Evolutionary conservation across 257 asterid species (phyloP).

Genomic region (Nicotiana otophora): DNA sequence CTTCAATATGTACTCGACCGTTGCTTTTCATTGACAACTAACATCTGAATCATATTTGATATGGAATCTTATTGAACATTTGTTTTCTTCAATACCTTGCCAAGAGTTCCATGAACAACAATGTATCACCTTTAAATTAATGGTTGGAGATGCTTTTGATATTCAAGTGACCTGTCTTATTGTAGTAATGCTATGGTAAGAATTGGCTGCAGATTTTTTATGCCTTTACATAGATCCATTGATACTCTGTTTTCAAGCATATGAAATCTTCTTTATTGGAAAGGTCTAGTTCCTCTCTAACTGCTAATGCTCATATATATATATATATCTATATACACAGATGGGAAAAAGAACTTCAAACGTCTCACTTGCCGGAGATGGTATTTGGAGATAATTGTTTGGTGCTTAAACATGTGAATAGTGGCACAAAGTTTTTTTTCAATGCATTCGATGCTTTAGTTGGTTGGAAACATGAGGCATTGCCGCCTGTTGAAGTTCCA

Average conservation of each 20-base stretch:
- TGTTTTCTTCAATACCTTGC: background rate
- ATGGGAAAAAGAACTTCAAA: conserved; percentile 90
- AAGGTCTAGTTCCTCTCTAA: background rate
- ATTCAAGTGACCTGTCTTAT: background rate
- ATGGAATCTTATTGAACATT: background rate
- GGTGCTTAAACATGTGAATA: conserved; percentile 60
- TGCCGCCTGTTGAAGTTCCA: conserved; percentile 98
- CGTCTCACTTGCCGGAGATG: conserved; percentile 95
- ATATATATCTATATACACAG: conserved; percentile 42
- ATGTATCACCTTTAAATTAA: background rate
- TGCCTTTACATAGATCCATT: background rate
- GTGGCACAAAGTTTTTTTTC: conserved; percentile 63
- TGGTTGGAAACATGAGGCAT: conserved; percentile 83
- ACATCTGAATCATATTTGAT: background rate
- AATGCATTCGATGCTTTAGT: conserved; percentile 87
- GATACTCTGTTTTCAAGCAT: background rate
- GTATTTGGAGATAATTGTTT: conserved; percentile 84
- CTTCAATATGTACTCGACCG: background rate
- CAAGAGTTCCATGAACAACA: background rate
- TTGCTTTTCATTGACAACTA: background rate
- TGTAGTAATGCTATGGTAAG: background rate
- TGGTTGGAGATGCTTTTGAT: background rate
- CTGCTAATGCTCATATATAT: background rate
- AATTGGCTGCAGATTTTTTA: background rate
- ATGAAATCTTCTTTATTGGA: background rate